Base-by-base conservation (phyloP, 805 yeast genomes). In the Myxozyma nipponensis region DNA sequence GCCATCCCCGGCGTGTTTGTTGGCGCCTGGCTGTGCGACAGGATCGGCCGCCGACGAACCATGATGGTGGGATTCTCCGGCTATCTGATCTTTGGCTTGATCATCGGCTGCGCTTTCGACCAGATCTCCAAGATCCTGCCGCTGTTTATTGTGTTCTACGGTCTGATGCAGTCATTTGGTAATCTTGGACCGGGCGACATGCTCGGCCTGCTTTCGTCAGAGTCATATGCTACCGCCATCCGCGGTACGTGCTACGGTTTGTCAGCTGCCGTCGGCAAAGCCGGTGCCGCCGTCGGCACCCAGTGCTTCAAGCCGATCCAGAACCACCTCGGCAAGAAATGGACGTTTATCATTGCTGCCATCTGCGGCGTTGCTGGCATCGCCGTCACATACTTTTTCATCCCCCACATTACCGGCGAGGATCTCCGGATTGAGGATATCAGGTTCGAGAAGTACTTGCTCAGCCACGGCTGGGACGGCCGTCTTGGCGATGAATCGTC, bases 261-360 rank as follows among this genome's bases (percentile, higher is more conserved):
- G 21, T 76, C 84, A 42, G 93, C 93, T 35, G 93, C 90, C 2
- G 71, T 83, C 42, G 93, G 93, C 50, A 85, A 85, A 66, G 84
- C 83, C 23, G 95, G 93, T 49, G 93, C 91, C n/a, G 89, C 83
- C 21, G 81, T 83, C 19, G 93, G 93, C 25, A 83, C 89, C 22
- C 78, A 82, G 64, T 76, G 77, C 17, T 85, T 86, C 69, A 78
- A 81, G 7, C 84, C 87, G 17, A 83, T 85, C 58, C 79, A 82
- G 67, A 66, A 62, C 37, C 66, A 83, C 62, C 70, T 82, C 56
- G 93, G 93, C 32, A 71, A 78, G 59, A 70, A 70, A 52, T 85
- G 87, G 86, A 84, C 91, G 4, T 85, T 85, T 61, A 84, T 85
- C 58, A 82, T 85, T 60, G 85, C 90, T 23, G 93, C 93, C 13